Percentiles rank a stretch among this genome's conserved stretches.
Evolutionary conservation across 345 rosid species (phyloP).

Genomic region (Jatropha curcas): DNA sequence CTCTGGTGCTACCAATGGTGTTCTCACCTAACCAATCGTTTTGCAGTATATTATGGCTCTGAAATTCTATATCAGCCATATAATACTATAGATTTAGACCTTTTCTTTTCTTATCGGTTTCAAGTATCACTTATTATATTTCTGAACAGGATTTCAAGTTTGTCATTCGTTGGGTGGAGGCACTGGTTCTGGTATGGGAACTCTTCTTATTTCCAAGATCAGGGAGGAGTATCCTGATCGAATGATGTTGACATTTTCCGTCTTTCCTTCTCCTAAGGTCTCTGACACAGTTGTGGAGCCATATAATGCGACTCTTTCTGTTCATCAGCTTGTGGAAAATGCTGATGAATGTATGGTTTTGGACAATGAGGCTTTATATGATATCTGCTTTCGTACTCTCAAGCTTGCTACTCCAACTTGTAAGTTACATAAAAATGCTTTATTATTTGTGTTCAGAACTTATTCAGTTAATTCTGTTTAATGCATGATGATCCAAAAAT

Average conservation of each 20-base stretch:
- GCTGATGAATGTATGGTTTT: slow-evolving; percentile 31
- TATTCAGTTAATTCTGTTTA: not conserved
- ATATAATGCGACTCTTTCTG: slow-evolving; percentile 31
- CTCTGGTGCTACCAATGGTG: not conserved
- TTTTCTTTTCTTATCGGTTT: not conserved
- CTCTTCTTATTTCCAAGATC: slow-evolving; percentile 30
- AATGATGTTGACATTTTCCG: slow-evolving; percentile 32
- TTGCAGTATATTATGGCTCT: not conserved
- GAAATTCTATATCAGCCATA: not conserved
- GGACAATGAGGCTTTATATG: slow-evolving; percentile 32
- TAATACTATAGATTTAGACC: not conserved
- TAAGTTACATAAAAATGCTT: slow-evolving; percentile 8
- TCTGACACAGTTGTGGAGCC: slow-evolving; percentile 32
- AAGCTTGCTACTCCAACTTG: slow-evolving; percentile 32
- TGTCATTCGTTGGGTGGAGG: slow-evolving; percentile 36
- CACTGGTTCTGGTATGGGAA: slow-evolving; percentile 34
- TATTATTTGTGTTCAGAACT: too few species aligned
- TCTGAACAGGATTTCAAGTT: slow-evolving; percentile 26
- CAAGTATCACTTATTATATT: not conserved
- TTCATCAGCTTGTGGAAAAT: slow-evolving; percentile 29
- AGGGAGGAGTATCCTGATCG: slow-evolving; percentile 33
- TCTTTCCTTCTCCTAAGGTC: slow-evolving; percentile 31
- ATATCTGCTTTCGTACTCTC: slow-evolving; percentile 33
- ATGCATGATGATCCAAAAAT: not conserved
- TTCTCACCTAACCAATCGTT: not conserved